Evolutionary conservation across 495 filamentous ascomycete species (phyloP), one percentile per base, ranked within the genome.

Genomic region (Pseudevernia furfuracea): DNA sequence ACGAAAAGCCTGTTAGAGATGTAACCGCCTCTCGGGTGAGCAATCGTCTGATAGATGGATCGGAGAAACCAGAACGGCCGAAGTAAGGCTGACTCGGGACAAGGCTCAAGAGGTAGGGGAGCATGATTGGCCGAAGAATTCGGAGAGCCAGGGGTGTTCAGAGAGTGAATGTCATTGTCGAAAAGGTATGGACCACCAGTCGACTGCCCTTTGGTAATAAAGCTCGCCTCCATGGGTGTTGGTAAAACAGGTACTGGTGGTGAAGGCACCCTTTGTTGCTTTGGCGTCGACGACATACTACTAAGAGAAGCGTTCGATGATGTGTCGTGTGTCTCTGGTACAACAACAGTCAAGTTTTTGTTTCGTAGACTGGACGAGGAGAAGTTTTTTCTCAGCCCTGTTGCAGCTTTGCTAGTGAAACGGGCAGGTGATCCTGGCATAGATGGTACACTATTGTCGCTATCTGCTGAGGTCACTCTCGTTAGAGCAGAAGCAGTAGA

Each of bases 41-140:
- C 87, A 37, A 97, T 84, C 3, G 92, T 96, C 71, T 97, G 91
- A 73, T 93, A 96, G 28, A 98, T 80, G 60, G 87, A 88, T 60
- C 95, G 83, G 87, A 98, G 93, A 23, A 97, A 82, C 95, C 95
- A 97, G 76, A 96, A 97, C 4, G 94, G 94, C 19, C 94, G 87
- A 1, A 96, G 82, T 56, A 96, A 82, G 61, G 86, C 83, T 17
- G 94, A 91, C 62, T 85, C 87, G 4, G 94, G 95, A 71, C 94
- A 99, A 21, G 94, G 90, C 68, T 99, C 94, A 19, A 99, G 81
- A 1, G 91, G 85, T 9, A 85, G 77, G 28, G 93, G 93, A 0
- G 78, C 76, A 69, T 85, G 82, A 21, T 69, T 63, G n/a, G 76
- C 77, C 43, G 81, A 74, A 10, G 81, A 77, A 67, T 87, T 89